These are phyloP conservation scores for Aquilaria sinensis DNA, from an alignment of 345 rosid species.

Conservation along the genomic window DNA sequence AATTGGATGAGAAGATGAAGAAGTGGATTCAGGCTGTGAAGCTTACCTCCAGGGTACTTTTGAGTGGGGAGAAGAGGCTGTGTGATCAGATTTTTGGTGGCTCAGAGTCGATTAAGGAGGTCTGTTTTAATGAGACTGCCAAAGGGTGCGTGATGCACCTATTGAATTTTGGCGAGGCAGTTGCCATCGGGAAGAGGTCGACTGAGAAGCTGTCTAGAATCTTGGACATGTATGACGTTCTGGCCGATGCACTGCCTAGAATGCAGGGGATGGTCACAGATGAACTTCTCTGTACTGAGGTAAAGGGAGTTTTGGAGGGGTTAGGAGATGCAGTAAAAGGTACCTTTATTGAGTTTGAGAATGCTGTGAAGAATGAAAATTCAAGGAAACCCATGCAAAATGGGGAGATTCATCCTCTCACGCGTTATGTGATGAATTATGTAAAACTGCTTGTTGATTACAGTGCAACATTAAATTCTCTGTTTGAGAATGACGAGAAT, in stretches of 20 bases:
- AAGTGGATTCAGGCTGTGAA: constrained; percentile 91
- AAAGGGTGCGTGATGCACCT: constrained; percentile 84
- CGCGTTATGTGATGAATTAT: constrained; percentile 95
- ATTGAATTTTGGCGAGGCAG: constrained; percentile 93
- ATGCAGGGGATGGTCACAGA: constrained; percentile 62
- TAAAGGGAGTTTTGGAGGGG: constrained; percentile 52
- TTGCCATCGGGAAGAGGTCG: constrained; percentile 70
- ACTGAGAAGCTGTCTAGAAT: constrained; percentile 94
- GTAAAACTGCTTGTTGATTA: constrained; percentile 86
- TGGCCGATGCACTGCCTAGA: constrained; percentile 48
- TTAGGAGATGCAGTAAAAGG: constrained; percentile 78
- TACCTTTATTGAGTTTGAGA: constrained; percentile 88
- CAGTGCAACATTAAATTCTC: constrained; percentile 49
- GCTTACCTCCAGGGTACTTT: constrained; percentile 58
- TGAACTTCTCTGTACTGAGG: constrained; percentile 50
- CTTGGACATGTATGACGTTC: constrained; percentile 86
- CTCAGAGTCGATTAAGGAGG: constrained; percentile 51
- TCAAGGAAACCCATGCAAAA: constrained; percentile 71
- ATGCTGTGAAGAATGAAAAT: constrained; percentile 62
- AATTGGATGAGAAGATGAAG: constrained; percentile 98
- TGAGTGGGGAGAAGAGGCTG: constrained; percentile 71
- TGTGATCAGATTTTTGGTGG: constrained; percentile 70
- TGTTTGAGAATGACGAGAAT: constrained; percentile 47
- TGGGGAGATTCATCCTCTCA: constrained; percentile 95
- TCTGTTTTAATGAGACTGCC: constrained; percentile 81